Evolutionary conservation across 1,284 basidiomycete species (phyloP).

Genomic region (Apiotrichum sp.): DNA sequence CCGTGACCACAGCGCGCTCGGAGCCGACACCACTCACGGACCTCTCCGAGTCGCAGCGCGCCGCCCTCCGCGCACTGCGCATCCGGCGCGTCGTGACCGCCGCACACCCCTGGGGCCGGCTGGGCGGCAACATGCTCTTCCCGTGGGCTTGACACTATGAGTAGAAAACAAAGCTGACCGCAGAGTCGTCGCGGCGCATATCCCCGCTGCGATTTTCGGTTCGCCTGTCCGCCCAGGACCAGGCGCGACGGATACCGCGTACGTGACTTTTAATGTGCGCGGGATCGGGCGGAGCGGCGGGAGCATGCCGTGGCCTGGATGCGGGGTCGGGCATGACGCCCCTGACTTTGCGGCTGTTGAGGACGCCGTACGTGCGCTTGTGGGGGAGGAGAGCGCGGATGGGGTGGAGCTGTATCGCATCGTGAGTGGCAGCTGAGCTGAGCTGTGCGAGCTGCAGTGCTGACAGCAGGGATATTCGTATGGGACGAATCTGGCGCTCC

Average conservation of each 20-base stretch:
- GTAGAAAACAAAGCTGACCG: conserved; percentile 5
- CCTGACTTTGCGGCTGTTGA: conserved; percentile 35
- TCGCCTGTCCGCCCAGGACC: neutral
- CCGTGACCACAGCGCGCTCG: neutral
- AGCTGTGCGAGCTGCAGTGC: no score
- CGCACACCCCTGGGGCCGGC: conserved; percentile 36
- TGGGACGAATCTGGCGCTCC: conserved; percentile 27
- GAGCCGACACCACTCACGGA: neutral
- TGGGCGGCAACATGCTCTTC: conserved; percentile 40
- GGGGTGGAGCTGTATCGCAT: conserved; percentile 8
- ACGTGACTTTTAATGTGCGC: conserved; percentile 36
- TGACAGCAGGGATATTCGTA: conserved; percentile 39
- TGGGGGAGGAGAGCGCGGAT: conserved; percentile 7
- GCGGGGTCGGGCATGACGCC: conserved; percentile 23
- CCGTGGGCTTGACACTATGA: conserved; percentile 20
- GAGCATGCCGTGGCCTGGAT: conserved; percentile 21
- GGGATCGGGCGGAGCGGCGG: conserved; percentile 34
- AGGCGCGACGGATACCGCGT: conserved; percentile 15
- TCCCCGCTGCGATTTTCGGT: conserved; percentile 16
- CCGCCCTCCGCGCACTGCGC: conserved; percentile 1
- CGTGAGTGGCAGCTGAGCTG: neutral
- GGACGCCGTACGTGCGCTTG: conserved; percentile 12
- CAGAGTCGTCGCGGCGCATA: conserved; percentile 28
- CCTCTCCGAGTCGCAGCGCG: neutral
- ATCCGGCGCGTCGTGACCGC: conserved; percentile 28